Conservation (phyloP, 768 basidiomycete species). For the Boletus insuetus region DNA sequence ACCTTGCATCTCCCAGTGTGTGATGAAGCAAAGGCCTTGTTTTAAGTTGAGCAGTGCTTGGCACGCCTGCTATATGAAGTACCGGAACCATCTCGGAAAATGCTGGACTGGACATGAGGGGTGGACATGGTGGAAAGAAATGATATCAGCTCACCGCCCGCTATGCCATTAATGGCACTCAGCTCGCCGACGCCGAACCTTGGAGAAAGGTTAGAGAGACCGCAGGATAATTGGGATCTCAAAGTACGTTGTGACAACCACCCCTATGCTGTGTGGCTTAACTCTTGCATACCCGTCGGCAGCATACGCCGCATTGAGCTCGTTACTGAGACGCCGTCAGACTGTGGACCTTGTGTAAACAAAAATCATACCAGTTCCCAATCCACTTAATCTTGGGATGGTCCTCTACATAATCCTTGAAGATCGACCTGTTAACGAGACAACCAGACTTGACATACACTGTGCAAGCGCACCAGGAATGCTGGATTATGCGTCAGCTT, state of each 20-base stretch:
- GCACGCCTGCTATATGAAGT: conserved; percentile 83
- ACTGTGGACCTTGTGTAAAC: neutral
- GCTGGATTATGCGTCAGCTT: conserved; percentile 16
- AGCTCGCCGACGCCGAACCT: conserved; percentile 93
- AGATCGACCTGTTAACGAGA: neutral
- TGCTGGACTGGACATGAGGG: conserved; percentile 37
- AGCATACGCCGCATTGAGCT: conserved; percentile 86
- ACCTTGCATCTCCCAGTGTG: conserved; percentile 83
- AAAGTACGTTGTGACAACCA: conserved; percentile 72
- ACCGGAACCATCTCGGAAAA: conserved; percentile 90
- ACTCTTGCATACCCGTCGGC: conserved; percentile 92
- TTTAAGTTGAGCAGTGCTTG: conserved; percentile 71
- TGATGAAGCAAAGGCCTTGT: conserved; percentile 78
- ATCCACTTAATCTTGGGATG: conserved; percentile 79
- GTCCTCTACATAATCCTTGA: conserved; percentile 79
- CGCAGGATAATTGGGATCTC: neutral
- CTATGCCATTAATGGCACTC: conserved; percentile 82
- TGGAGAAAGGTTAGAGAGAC: neutral
- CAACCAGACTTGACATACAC: neutral
- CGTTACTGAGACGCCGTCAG: conserved; percentile 50
- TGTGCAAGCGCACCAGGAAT: conserved; percentile 24
- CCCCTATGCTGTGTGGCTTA: conserved; percentile 70
- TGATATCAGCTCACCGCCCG: conserved; percentile 48
- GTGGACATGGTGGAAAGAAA: neutral
- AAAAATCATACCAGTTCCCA: conserved; percentile 67